These are phyloP conservation scores for Lunasporangiospora selenospora DNA, from an alignment of 192 early-diverging fungal species.

Conservation along the genomic window DNA sequence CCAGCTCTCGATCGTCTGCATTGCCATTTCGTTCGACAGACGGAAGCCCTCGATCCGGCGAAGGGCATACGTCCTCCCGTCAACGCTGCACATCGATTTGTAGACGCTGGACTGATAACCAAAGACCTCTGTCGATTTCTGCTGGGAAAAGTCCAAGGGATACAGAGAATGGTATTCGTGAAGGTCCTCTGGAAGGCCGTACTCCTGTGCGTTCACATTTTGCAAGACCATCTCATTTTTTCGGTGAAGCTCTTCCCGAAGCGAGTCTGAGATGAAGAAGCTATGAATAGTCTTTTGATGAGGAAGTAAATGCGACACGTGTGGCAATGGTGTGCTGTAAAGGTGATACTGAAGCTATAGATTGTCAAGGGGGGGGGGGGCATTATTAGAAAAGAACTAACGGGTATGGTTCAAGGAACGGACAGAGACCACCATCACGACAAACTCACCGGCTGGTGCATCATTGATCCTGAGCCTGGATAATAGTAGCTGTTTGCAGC, in stretches of 20 bases:
- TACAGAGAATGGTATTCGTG: conserved; percentile 90
- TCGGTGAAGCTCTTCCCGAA: conserved; percentile 80
- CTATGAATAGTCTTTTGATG: conserved; percentile 82
- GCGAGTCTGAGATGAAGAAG: conserved; percentile 86
- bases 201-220: conserved; percentile 57
- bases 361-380: not conserved
- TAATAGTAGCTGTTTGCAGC: conserved; percentile 34
- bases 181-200: conserved; percentile 76
- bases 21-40: conserved; percentile 79
- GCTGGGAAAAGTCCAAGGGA: conserved; percentile 64
- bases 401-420: no score
- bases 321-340: conserved; percentile 74
- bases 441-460: conserved; percentile 42
- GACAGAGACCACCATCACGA: not conserved
- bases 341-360: conserved; percentile 80
- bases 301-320: conserved; percentile 70
- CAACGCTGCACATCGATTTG: conserved; percentile 82
- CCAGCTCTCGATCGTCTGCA: conserved; percentile 89
- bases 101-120: conserved; percentile 81
- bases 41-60: conserved; percentile 84
- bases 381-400: not conserved
- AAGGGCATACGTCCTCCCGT: conserved; percentile 87
- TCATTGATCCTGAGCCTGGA: conserved; percentile 31
- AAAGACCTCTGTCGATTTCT: conserved; percentile 65
- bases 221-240: conserved; percentile 69